Conservation (phyloP, 768 basidiomycete genomes). For the Russula ochroleuca region DNA sequence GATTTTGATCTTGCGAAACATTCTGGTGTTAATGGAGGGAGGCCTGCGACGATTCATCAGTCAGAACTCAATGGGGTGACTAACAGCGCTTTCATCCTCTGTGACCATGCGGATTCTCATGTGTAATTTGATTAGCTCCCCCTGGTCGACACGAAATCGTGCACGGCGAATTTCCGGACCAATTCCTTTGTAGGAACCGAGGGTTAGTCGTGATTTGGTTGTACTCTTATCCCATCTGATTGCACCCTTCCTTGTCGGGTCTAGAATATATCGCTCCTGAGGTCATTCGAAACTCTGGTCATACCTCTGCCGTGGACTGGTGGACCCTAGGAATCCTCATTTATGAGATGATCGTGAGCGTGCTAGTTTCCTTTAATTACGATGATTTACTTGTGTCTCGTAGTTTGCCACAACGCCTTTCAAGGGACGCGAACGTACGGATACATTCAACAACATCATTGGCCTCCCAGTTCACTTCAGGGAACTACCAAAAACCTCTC, state of each 20-base stretch:
- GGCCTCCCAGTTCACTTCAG: constrained; percentile 81
- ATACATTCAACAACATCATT: constrained; percentile 96
- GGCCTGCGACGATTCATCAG: constrained; percentile 82
- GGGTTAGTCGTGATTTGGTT: constrained; percentile 46
- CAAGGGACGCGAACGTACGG: constrained; percentile 91
- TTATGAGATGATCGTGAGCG: constrained; percentile 96
- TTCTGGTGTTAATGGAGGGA: constrained; percentile 76
- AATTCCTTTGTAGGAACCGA: constrained; percentile 99
- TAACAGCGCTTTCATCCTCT: constrained; percentile 23
- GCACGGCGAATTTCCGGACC: constrained; percentile 95
- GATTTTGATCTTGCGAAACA: constrained; percentile 99
- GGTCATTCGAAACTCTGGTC: constrained; percentile 93
- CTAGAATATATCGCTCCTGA: constrained; percentile 98
- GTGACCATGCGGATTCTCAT: constrained; percentile 11
- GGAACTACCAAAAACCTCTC: constrained; percentile 72
- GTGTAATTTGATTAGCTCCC: constrained; percentile 55
- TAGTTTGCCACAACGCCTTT: constrained; percentile 98
- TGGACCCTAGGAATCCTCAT: constrained; percentile 98
- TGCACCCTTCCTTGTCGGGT: constrained; percentile 29
- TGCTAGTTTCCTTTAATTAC: constrained; percentile 16
- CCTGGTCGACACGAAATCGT: constrained; percentile 93
- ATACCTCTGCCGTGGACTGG: constrained; percentile 99
- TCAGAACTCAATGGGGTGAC: constrained; percentile 86
- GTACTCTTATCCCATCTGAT: constrained; percentile 19
- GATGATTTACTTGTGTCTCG: constrained; percentile 27